These are phyloP conservation scores for Trichoderma arundinaceum DNA, from an alignment of 2,329 filamentous ascomycete genomes.

Conservation along the genomic window DNA sequence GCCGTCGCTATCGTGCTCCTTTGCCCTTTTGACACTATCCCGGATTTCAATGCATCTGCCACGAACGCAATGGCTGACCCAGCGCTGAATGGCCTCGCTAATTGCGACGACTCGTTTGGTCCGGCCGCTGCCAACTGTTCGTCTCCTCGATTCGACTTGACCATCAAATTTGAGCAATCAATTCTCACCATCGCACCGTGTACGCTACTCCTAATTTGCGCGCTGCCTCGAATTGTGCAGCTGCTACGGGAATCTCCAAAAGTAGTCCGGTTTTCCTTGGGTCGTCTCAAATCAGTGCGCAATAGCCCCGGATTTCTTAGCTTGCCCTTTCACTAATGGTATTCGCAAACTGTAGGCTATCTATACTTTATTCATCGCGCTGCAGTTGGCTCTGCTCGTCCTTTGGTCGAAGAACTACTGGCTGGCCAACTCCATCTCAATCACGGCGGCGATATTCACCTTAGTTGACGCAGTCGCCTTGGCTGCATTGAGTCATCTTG, in stretches of 20 bases:
- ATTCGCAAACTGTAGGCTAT: neutral
- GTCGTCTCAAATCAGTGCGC: neutral
- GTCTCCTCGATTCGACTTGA: constrained; percentile 33
- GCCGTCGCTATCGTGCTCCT: neutral
- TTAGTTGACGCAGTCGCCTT: constrained; percentile 39
- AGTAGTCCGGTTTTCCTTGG: neutral
- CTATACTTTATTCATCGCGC: neutral
- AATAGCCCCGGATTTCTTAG: neutral
- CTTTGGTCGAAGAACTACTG: constrained; percentile 1
- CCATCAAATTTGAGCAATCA: constrained; percentile 35
- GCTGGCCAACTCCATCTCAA: constrained; percentile 23
- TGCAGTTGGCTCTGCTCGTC: constrained; percentile 17
- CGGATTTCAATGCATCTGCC: neutral
- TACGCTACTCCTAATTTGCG: neutral
- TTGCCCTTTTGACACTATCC: too few relatives aligned
- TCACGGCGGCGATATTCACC: constrained; percentile 30
- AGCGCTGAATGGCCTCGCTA: neutral
- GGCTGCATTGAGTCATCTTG: constrained; percentile 40
- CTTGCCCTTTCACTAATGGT: neutral
- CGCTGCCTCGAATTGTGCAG: neutral
- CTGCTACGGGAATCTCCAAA: constrained; percentile 3
- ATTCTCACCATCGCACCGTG: constrained; percentile 31
- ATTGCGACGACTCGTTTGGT: constrained; percentile 29
- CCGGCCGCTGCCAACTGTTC: constrained; percentile 16
- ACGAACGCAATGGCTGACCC: neutral